Evolutionary conservation across 208 protist species (phyloP).

Genomic region (Wallacemonas sp.): DNA sequence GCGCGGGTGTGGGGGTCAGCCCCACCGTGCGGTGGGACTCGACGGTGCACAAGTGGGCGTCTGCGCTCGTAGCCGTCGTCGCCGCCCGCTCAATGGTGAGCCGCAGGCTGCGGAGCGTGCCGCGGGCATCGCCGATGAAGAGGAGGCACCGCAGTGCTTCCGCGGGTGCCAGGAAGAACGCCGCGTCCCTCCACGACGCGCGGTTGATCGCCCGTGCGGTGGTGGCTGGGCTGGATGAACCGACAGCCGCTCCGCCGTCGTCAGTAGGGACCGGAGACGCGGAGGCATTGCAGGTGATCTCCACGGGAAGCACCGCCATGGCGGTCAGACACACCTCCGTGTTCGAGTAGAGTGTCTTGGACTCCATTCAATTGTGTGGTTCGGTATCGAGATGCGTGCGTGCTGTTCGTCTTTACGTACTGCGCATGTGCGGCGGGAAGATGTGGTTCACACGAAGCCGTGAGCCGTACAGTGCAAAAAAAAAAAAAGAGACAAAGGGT

Average conservation of each 20-base stretch:
- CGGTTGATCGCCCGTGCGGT: slow-evolving; percentile 7
- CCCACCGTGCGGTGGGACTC: slow-evolving; percentile 28
- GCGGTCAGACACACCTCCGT: slow-evolving; percentile 22
- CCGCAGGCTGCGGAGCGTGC: slow-evolving; percentile 33
- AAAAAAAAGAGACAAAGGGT: no score
- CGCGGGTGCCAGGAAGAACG: slow-evolving; percentile 19
- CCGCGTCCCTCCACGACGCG: slow-evolving; percentile 6
- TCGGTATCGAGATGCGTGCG: no score
- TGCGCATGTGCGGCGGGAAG: no score
- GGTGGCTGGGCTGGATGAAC: no score
- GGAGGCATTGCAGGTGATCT: no score
- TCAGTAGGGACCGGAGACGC: no score
- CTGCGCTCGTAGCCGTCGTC: neutral
- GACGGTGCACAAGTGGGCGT: slow-evolving; percentile 17
- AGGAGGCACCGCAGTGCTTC: slow-evolving; percentile 33
- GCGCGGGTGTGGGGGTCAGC: neutral
- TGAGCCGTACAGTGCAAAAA: no score
- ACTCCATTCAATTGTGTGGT: no score
- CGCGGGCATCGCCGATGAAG: slow-evolving; percentile 30
- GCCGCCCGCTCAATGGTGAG: slow-evolving; percentile 21
- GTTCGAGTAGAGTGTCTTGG: slow-evolving; percentile 37
- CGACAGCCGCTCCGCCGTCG: no score
- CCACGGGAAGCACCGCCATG: slow-evolving; percentile 30
- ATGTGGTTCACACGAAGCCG: no score
- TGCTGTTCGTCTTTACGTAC: no score